Evolutionary conservation across 2,329 filamentous ascomycete genomes (phyloP).

Genomic region (Akanthomyces lecanii): DNA sequence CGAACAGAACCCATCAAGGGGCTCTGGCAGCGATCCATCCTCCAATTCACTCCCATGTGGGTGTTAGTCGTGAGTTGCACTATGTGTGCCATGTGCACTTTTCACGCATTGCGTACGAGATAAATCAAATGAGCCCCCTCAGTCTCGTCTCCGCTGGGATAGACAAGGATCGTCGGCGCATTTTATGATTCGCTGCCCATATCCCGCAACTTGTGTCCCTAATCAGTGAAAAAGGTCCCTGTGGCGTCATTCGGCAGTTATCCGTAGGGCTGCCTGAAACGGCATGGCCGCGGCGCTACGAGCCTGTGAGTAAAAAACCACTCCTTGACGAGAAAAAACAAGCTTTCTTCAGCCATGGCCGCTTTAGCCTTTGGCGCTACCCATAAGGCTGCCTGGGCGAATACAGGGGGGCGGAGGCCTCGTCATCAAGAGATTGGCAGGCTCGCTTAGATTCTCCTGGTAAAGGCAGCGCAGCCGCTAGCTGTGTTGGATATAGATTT

Average conservation of each 20-base stretch:
- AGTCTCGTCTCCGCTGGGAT: background rate
- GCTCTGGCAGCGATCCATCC: too few relatives aligned
- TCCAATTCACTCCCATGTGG: too few relatives aligned
- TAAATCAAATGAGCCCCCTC: background rate
- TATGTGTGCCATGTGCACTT: too few relatives aligned
- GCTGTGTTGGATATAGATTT: background rate
- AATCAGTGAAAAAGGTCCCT: background rate
- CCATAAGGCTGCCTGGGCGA: background rate
- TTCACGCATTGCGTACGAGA: background rate
- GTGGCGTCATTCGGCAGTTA: background rate
- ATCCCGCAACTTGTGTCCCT: background rate
- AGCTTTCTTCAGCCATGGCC: background rate
- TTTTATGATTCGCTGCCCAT: background rate
- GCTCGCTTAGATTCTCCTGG: background rate
- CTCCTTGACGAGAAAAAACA: background rate
- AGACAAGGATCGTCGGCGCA: background rate
- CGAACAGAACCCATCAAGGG: too few relatives aligned
- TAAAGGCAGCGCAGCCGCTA: background rate
- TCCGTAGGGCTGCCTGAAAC: background rate
- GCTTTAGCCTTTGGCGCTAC: background rate
- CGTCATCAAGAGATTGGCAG: background rate
- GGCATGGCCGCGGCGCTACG: background rate
- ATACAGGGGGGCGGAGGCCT: background rate
- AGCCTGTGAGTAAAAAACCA: background rate
- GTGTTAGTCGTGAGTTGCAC: too few relatives aligned